Evolutionary conservation across 768 basidiomycete species (phyloP).

Genomic region (Panellus pusillus): DNA sequence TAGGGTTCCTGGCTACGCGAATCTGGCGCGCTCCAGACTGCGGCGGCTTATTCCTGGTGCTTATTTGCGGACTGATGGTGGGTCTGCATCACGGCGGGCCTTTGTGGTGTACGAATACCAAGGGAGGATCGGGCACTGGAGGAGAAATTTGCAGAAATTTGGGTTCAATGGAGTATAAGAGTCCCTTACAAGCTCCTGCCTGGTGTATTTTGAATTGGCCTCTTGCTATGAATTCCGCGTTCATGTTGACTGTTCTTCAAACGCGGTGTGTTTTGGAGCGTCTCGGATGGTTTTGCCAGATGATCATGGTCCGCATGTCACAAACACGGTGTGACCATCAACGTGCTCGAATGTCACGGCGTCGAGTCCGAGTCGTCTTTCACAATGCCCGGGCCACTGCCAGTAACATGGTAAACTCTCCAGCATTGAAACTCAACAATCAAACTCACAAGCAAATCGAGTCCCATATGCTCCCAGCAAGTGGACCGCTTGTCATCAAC

Average conservation of each 20-base stretch:
- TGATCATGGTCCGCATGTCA: background rate
- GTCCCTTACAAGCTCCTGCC: conserved; percentile 54
- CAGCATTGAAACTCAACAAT: background rate
- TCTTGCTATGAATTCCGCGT: too few species aligned
- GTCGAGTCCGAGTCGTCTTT: too few species aligned
- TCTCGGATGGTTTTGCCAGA: too few species aligned
- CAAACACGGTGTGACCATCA: background rate
- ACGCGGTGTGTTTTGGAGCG: too few species aligned
- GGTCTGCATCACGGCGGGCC: conserved; percentile 31
- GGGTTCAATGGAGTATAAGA: conserved; percentile 42
- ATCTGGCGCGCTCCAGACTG: conserved; percentile 38
- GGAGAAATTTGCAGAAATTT: conserved; percentile 40
- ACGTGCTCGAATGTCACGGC: too few species aligned
- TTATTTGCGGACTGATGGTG: conserved; percentile 30
- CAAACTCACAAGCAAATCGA: conserved; percentile 21
- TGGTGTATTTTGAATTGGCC: conserved; percentile 36
- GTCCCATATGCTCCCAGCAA: conserved; percentile 48
- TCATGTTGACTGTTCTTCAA: too few species aligned
- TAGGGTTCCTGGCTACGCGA: conserved; percentile 50
- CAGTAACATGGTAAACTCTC: conserved; percentile 9
- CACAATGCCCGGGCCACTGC: background rate
- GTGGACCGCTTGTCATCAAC: conserved; percentile 48
- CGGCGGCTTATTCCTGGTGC: conserved; percentile 27
- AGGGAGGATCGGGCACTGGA: conserved; percentile 47
- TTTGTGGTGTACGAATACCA: conserved; percentile 43